These are phyloP conservation scores for Casuarina equisetifolia DNA, from an alignment of 306 rosid species.

Conservation along the genomic window DNA sequence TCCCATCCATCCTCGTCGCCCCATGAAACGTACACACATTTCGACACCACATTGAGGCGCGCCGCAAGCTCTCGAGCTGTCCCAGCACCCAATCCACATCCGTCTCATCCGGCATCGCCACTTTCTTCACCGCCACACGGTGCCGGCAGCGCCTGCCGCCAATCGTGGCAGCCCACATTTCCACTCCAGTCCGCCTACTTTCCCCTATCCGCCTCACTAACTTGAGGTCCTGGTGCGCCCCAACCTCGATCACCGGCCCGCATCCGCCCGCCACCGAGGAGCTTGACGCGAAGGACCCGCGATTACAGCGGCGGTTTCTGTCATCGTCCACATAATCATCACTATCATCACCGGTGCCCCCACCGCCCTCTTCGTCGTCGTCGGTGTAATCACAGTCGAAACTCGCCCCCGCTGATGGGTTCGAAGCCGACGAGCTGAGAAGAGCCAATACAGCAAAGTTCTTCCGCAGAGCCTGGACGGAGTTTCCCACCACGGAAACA, in stretches of 20 bases:
- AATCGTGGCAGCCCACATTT: slow-evolving; percentile 84
- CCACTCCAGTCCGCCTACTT: slow-evolving; percentile 70
- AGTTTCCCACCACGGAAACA: slow-evolving; percentile 82
- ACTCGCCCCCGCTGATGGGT: slow-evolving; percentile 30
- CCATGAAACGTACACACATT: slow-evolving; percentile 97
- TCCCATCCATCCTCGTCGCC: slow-evolving; percentile 64
- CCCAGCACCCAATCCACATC: slow-evolving; percentile 84
- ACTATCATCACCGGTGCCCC: slow-evolving; percentile 26
- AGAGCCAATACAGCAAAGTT: slow-evolving; percentile 88
- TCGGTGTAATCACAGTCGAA: slow-evolving; percentile 67
- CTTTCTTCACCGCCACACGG: slow-evolving; percentile 82
- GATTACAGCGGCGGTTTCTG: slow-evolving; percentile 49
- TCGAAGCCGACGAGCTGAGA: slow-evolving; percentile 45
- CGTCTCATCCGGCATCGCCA: slow-evolving; percentile 52
- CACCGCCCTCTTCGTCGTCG: slow-evolving; percentile 61
- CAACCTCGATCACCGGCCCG: slow-evolving; percentile 88
- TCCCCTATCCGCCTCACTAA: slow-evolving; percentile 71
- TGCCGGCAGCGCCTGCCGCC: slow-evolving; percentile 72
- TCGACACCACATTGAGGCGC: slow-evolving; percentile 97
- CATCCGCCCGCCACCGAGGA: slow-evolving; percentile 53
- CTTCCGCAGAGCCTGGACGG: slow-evolving; percentile 82
- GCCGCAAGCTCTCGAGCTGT: slow-evolving; percentile 75
- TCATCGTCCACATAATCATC: slow-evolving; percentile 41
- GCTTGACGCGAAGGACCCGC: slow-evolving; percentile 62
- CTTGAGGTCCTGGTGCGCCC: slow-evolving; percentile 75